Conservation (phyloP, 1,284 basidiomycete genomes). For the Puccinia hordei region DNA sequence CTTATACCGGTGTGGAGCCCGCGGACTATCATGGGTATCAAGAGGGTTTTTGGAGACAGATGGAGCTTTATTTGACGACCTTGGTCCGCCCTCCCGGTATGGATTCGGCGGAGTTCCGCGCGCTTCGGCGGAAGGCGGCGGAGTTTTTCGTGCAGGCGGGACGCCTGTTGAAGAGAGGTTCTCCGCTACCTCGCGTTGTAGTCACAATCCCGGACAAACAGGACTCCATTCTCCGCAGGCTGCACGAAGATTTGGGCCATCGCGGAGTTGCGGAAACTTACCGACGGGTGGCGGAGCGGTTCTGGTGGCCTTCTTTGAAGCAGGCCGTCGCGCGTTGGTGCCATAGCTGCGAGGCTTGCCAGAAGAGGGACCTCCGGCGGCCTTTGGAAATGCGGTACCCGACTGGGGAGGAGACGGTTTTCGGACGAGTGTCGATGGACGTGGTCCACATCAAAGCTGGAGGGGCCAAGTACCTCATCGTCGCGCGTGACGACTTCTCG, state of each 20-base stretch:
- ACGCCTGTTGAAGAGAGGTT: neutral
- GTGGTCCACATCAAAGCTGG: slow-evolving; percentile 34
- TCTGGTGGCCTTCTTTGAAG: slow-evolving; percentile 18
- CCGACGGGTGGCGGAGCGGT: neutral
- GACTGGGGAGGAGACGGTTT: neutral
- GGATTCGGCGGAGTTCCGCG: neutral
- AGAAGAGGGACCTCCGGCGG: neutral
- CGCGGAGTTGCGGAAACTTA: slow-evolving; percentile 3
- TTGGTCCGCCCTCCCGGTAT: neutral
- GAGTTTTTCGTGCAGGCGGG: neutral
- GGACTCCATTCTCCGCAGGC: neutral
- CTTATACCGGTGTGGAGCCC: no score
- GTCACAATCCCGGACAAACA: neutral
- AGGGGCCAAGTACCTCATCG: slow-evolving; percentile 29
- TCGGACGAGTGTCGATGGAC: slow-evolving; percentile 11
- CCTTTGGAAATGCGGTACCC: neutral
- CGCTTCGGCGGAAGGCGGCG: neutral
- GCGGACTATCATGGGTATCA: no score
- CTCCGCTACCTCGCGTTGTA: neutral
- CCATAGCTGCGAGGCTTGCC: neutral
- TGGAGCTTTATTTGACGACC: neutral
- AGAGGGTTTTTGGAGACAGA: neutral
- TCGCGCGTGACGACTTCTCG: slow-evolving; percentile 44
- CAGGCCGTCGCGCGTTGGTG: neutral
- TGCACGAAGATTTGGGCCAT: slow-evolving; percentile 6